Evolutionary conservation across 805 yeast genomes (phyloP), one percentile per base, ranked within the genome.

Genomic region (Metschnikowia chrysomelidarum): DNA sequence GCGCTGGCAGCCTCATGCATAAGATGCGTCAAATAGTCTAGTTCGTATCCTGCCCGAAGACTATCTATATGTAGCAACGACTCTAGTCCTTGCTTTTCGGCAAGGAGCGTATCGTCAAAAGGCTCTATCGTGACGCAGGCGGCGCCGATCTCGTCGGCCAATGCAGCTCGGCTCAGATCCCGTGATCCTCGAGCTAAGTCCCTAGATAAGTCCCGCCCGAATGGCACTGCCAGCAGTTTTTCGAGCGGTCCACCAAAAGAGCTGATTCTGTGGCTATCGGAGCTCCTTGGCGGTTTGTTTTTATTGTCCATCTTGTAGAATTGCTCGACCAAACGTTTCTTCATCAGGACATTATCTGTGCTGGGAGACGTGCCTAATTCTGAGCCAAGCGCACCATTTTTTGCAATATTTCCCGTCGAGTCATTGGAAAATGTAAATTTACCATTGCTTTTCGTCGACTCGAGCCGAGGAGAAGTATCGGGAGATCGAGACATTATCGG

Each of bases 321-420:
- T 45, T 66, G 71, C 38, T 65, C 69, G 31, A 65, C 71, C 36
- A 67, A 48, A 21, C 67, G 50, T 41, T 64, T 63, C 26, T 52
- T 51, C 33, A 57, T 62, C 19, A 35, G 40, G 20, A 26, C 32
- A 19, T 36, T 36, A 7, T 24, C 34, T 7, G 8, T 21, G 5
- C 14, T 7, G 12, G 19, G 12, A 18, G 20, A 10, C 16, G 4
- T 25, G 17, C 24, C 14, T 24, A 15, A 16, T 27, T 30, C 34
- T 10, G 27, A 17, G 23, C 32, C 29, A n/a, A n/a, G n/a, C n/a
- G n/a, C n/a, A n/a, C n/a, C n/a, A n/a, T n/a, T n/a, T n/a, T n/a
- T n/a, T n/a, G n/a, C n/a, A n/a, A n/a, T n/a, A n/a, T n/a, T n/a
- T n/a, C n/a, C n/a, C n/a, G n/a, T n/a, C n/a, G n/a, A n/a, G n/a